Conservation (phyloP, 225 moss, liverwort and hornwort genomes). For the Lunularia cruciata region DNA sequence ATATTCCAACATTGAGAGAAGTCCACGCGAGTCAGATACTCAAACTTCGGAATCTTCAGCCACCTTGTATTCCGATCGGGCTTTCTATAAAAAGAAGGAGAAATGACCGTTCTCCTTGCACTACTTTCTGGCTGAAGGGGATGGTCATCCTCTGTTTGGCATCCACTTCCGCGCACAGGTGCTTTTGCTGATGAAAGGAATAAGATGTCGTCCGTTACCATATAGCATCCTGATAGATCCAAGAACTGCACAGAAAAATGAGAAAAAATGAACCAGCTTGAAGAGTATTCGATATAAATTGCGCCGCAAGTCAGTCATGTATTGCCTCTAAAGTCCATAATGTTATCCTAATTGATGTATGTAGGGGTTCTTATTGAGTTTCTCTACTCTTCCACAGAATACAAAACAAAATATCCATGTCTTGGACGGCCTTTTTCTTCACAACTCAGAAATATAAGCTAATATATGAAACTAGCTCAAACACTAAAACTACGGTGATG, state of each 20-base stretch:
- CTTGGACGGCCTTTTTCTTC: too few relatives aligned
- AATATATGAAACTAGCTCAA: too few relatives aligned
- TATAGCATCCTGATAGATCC: constrained; percentile 66
- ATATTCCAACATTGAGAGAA: constrained; percentile 63
- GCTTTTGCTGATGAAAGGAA: constrained; percentile 52
- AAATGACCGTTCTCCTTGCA: background rate
- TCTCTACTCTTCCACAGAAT: too few relatives aligned
- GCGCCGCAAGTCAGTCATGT: too few relatives aligned
- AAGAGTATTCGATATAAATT: too few relatives aligned
- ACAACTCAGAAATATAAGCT: too few relatives aligned
- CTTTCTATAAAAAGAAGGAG: constrained; percentile 2
- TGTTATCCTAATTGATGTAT: too few relatives aligned
- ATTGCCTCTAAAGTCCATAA: too few relatives aligned
- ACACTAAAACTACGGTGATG: too few relatives aligned
- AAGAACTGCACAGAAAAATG: constrained; percentile 49
- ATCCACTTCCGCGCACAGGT: constrained; percentile 20
- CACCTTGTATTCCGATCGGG: constrained; percentile 28
- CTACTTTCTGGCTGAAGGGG: background rate
- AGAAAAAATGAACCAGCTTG: constrained; percentile 22
- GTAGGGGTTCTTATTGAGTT: too few relatives aligned
- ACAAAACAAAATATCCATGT: too few relatives aligned
- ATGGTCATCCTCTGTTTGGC: constrained; percentile 9
- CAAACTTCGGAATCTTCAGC: constrained; percentile 44
- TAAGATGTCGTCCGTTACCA: constrained; percentile 53
- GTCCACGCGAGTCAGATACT: constrained; percentile 39